Base-by-base conservation (phyloP, 2,329 filamentous ascomycete species). In the Pseudogymnoascus sp. region DNA sequence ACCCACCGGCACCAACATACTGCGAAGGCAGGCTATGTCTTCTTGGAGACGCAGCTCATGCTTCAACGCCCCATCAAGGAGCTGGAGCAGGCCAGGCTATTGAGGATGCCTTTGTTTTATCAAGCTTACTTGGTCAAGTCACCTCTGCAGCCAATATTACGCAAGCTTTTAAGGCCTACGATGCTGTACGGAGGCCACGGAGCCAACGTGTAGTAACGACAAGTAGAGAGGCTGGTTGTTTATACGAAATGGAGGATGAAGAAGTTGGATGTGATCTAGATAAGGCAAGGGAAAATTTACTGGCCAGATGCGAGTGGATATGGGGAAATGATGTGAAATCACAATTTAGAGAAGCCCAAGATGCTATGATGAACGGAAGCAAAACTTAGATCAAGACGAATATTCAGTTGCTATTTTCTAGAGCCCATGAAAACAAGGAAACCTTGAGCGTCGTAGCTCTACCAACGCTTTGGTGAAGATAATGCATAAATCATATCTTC, bases 1-100 rank as follows among this genome's bases (percentile, higher is more conserved):
- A 81, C 63, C 73, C 71, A 10, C 76, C 76, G 7, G 76, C 79
- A 6, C 71, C 70, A 24, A 70, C 67, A 10, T 82, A 78, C 47
- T 76, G 74, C 67, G 75, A 75, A 24, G 76, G 75, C 6, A 74
- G 78, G 0, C 68, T 81, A 24, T 79, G 76, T 38, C 76, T 87
- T 1, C 72, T 84, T 0, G 86, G 85, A 13, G 85, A 88, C 68
- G 84, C 85, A 0, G 86, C 85, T 0, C 85, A 88, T 69, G 84
- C 84, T 0, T 82, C 82, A 40, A 82, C 83, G 0, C 85, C 85
- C 0, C 81, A 84, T 40, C 81, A 85, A 29, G 85, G 84, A 0
- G 79, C 84, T 1, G 85, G 85, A 2, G 80, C 82, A 0, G 82
- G 82, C 1, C 79, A 86, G 68, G 82, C 80, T 1, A 81, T 87